Conservation (phyloP, 345 rosid species). For the Carallia brachiata region DNA sequence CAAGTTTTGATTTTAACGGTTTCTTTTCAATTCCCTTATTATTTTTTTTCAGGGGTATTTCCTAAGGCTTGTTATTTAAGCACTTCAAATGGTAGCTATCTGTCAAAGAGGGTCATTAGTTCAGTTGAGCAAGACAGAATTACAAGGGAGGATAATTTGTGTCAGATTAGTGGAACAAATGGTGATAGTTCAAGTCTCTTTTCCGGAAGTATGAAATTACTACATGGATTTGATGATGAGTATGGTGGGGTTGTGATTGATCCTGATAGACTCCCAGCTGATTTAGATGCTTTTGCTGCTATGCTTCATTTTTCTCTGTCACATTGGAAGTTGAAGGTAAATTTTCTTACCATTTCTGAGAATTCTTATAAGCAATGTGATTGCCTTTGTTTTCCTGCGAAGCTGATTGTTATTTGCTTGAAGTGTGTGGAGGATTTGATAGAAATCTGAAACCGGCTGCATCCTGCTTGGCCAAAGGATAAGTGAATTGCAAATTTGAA, state of each 20-base stretch:
- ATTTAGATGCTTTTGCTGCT: slow-evolving; percentile 44
- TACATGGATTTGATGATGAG: slow-evolving; percentile 63
- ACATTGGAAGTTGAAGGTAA: slow-evolving; percentile 69
- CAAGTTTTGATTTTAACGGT: neutral
- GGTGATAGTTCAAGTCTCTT: slow-evolving; percentile 33
- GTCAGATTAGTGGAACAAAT: slow-evolving; percentile 38
- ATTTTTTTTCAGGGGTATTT: slow-evolving; percentile 31
- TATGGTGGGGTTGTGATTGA: slow-evolving; percentile 85
- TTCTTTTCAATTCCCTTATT: neutral
- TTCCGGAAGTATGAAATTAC: slow-evolving; percentile 38
- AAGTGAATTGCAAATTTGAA: no score
- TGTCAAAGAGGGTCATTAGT: slow-evolving; percentile 32
- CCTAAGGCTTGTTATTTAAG: slow-evolving; percentile 40
- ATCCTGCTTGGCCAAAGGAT: no score
- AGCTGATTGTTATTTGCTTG: no score
- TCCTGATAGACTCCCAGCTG: slow-evolving; percentile 53
- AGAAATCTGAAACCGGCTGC: no score
- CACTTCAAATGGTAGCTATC: slow-evolving; percentile 30
- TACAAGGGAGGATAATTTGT: slow-evolving; percentile 31
- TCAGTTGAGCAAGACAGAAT: slow-evolving; percentile 34
- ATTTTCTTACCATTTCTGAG: no score
- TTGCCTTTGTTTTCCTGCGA: no score
- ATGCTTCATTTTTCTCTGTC: slow-evolving; percentile 53
- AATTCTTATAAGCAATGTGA: no score
- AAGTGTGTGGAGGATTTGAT: no score